Conservation (phyloP, 2,329 filamentous ascomycete species). For the Lachnellula subtilissima region DNA sequence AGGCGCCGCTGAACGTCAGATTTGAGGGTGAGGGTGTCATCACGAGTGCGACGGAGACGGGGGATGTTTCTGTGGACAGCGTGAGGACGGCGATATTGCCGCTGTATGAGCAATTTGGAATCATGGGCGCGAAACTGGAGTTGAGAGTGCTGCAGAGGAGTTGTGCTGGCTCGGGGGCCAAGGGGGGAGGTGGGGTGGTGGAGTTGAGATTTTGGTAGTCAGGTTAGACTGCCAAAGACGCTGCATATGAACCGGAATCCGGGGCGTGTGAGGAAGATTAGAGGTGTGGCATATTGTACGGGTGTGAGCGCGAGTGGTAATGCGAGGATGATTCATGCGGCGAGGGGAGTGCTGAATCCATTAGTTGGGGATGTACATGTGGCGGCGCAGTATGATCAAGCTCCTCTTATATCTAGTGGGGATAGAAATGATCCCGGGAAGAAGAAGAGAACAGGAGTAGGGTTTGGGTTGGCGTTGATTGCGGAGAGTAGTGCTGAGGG, state of each 20-base stretch:
- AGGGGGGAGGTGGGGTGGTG: slow-evolving; percentile 85
- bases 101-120: slow-evolving; percentile 85
- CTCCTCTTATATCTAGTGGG: slow-evolving; percentile 49
- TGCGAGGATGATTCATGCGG: slow-evolving; percentile 87
- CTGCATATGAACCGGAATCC: slow-evolving; percentile 78
- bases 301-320: slow-evolving; percentile 93
- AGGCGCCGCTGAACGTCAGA: slow-evolving; percentile 82
- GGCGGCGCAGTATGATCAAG: slow-evolving; percentile 71
- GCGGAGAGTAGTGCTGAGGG: slow-evolving; percentile 83
- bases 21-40: slow-evolving; percentile 91
- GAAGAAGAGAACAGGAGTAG: slow-evolving; percentile 72
- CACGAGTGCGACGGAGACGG: slow-evolving; percentile 74
- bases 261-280: slow-evolving; percentile 79
- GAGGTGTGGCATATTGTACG: slow-evolving; percentile 89
- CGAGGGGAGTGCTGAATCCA: slow-evolving; percentile 79
- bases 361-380: slow-evolving; percentile 88
- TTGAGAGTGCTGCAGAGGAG: slow-evolving; percentile 75
- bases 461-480: slow-evolving; percentile 85
- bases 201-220: slow-evolving; percentile 91
- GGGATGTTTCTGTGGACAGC: slow-evolving; percentile 87
- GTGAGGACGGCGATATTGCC: slow-evolving; percentile 91
- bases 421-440: slow-evolving; percentile 51
- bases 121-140: slow-evolving; percentile 74
- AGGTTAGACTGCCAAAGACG: slow-evolving; percentile 90
- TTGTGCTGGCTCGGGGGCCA: slow-evolving; percentile 68